Base-by-base conservation (phyloP, 352 stramenopile species). In the Phytopythium montanum region DNA sequence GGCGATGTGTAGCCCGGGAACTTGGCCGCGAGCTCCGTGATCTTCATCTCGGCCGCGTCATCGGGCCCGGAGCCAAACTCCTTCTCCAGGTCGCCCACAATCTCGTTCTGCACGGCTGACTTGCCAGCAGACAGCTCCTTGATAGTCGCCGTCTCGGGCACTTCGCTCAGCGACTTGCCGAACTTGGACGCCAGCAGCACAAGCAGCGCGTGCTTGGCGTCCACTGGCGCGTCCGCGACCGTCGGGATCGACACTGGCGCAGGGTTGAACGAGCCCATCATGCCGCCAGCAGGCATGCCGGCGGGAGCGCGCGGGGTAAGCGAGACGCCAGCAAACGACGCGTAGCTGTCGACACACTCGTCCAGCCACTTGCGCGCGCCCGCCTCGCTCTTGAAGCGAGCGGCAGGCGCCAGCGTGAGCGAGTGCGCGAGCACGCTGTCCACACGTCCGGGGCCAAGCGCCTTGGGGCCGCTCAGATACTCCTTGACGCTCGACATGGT, bases 51-150 rank as follows among this genome's bases (percentile, higher is more conserved):
- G 29, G 81, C 82, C 9, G 75, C 84, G 44, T 91, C 85, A 28
- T 95, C 88, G 12, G 76, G 72, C 13, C 63, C 73, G n/a, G 75
- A 85, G 28, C 85, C 86, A 31, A 96, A 96, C 69, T 96, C 88
- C 62, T 82, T 88, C 68, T 89, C 85, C 38, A 96, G 36, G 18
- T 96, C 88, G 16, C 86, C 87, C 33, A 93, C 76, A 26, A 96
- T 81, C 69, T 96, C 88, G 59, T 96, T 96, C 59, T 96, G 86
- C n/a, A 95, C 68, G 26, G 88, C 84, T 9, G 79, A 94, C 67
- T 95, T 95, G 41, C 86, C 87, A 18, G 79, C 85, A 39, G 79
- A 65, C 3, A 95, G 63, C 50, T 88, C 81, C 70, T 95, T 92
- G 61, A 96, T 89, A 10, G 76, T 92, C 19, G 71, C 57, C 14